phyloP scores from a whole-genome alignment of 1,139 yeast species.

The Scheffersomyces titani region DNA sequence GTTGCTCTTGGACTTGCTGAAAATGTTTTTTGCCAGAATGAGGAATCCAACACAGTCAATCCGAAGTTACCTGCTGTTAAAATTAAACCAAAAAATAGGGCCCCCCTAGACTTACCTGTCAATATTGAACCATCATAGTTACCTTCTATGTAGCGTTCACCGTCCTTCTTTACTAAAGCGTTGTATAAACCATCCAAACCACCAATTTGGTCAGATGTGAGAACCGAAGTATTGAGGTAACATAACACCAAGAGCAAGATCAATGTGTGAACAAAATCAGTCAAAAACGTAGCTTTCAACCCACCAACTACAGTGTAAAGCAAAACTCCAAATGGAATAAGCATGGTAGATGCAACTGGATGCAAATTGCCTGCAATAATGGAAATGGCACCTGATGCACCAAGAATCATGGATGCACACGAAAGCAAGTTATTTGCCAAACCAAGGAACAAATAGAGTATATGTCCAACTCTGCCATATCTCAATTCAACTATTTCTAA shows the following conservation, averaged over 20 bases:
- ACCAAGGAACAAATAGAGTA: constrained; percentile 31
- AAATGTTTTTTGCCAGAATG: constrained; percentile 37
- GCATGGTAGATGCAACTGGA: constrained; percentile 32
- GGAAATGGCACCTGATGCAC: constrained; percentile 37
- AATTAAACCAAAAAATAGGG: constrained; percentile 29
- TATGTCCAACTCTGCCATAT: constrained; percentile 31
- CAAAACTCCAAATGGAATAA: constrained; percentile 40
- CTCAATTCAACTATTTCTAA: constrained; percentile 31
- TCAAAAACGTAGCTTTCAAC: constrained; percentile 40
- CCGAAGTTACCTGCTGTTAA: constrained; percentile 32
- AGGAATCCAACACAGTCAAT: constrained; percentile 30
- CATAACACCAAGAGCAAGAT: constrained; percentile 31
- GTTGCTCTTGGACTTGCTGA: constrained; percentile 34
- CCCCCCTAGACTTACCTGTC: constrained; percentile 36
- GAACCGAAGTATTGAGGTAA: constrained; percentile 27
- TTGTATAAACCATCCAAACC: constrained; percentile 32
- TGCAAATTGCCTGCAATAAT: constrained; percentile 34
- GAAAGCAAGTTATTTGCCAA: constrained; percentile 34
- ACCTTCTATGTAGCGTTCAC: constrained; percentile 25
- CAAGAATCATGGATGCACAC: constrained; percentile 37
- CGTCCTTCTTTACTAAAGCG: constrained; percentile 14
- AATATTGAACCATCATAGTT: constrained; percentile 34
- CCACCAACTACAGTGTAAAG: constrained; percentile 43
- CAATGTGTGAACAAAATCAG: constrained; percentile 38
- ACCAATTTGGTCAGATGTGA: constrained; percentile 26